Conservation (phyloP, 345 rosid species). For the thale cress (Arabidopsis thaliana) region DNA sequence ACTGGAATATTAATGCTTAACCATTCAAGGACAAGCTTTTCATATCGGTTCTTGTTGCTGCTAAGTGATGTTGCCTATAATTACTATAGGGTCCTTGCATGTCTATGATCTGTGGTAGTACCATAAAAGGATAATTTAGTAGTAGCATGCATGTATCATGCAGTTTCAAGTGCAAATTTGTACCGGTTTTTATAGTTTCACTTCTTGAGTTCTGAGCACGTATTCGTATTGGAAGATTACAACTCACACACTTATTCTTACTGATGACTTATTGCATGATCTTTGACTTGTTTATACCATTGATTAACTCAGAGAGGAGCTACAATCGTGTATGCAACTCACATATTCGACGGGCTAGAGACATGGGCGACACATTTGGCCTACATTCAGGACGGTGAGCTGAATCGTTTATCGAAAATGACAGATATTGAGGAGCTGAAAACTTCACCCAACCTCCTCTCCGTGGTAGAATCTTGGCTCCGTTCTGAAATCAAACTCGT, state of each 20-base stretch:
- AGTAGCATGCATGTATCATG: slow-evolving; percentile 7
- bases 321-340: slow-evolving; percentile 87
- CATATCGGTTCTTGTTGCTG: slow-evolving; percentile 1
- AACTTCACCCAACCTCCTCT: slow-evolving; percentile 69
- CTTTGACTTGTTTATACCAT: slow-evolving; percentile 14
- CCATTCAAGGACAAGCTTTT: neutral
- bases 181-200: neutral
- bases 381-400: slow-evolving; percentile 82
- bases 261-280: neutral
- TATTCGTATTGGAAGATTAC: neutral
- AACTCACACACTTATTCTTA: no score
- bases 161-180: neutral
- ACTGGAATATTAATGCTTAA: neutral
- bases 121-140: neutral
- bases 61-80: neutral
- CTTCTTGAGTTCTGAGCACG: neutral
- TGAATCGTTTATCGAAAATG: slow-evolving; percentile 62
- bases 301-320: slow-evolving; percentile 69
- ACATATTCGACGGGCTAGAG: slow-evolving; percentile 91
- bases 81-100: slow-evolving; percentile 11
- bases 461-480: slow-evolving; percentile 88
- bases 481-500: slow-evolving; percentile 68
- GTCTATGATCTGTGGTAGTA: neutral
- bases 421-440: slow-evolving; percentile 66
- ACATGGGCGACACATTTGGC: slow-evolving; percentile 92